phyloP scores from a whole-genome alignment of 2,329 filamentous ascomycete genomes.

The Talaromyces sp. region DNA sequence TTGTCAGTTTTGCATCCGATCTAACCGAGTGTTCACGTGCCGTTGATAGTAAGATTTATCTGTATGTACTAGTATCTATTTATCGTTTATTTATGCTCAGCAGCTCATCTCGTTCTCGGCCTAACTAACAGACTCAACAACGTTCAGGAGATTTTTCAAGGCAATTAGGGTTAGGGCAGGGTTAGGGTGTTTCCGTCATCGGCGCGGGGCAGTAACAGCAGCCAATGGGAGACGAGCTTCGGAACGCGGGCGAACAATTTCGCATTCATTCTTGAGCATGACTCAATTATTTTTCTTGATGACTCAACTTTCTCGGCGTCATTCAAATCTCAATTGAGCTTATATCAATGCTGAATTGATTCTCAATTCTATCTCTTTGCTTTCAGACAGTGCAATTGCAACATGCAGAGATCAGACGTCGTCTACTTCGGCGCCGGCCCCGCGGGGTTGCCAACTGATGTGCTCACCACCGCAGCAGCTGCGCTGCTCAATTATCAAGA shows the following conservation, averaged over 20 bases:
- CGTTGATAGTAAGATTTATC: background rate
- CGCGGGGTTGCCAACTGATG: slow-evolving; percentile 75
- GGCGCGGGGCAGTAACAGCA: background rate
- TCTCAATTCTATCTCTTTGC: too few relatives aligned
- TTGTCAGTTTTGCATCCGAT: background rate
- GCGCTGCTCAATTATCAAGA: slow-evolving; percentile 78
- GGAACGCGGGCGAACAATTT: slow-evolving; percentile 4
- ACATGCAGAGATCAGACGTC: slow-evolving; percentile 59
- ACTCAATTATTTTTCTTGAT: slow-evolving; percentile 2
- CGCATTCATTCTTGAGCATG: background rate
- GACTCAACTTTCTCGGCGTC: slow-evolving; percentile 1
- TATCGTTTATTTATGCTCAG: background rate
- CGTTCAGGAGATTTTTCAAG: too few relatives aligned
- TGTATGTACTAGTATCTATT: background rate
- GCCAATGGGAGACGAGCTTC: slow-evolving; percentile 3
- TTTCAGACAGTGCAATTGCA: background rate
- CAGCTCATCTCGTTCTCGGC: background rate
- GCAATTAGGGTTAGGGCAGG: background rate
- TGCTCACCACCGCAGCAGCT: slow-evolving; percentile 71
- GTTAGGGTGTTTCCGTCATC: slow-evolving; percentile 8
- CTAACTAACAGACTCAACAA: background rate
- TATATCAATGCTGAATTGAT: background rate
- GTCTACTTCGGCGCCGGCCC: slow-evolving; percentile 89
- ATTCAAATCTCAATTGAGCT: background rate
- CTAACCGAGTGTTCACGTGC: background rate